A percentile compares a stretch with the other conserved stretches of the same genome.
phyloP scores from a whole-genome alignment of 2,329 filamentous ascomycete genomes.

The Zalaria obscura region DNA sequence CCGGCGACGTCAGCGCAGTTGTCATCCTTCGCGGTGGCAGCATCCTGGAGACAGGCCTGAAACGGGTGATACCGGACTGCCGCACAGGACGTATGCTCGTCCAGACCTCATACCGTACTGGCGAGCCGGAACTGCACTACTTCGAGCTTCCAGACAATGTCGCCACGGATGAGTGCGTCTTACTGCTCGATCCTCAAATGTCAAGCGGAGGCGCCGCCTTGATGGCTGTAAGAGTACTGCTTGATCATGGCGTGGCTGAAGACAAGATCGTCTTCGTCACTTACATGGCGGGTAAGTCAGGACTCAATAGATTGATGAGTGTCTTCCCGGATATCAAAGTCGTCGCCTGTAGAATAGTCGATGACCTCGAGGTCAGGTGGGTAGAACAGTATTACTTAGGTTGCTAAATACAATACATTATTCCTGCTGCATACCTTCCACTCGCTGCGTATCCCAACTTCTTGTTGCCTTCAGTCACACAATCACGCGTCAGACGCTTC shows the following conservation, averaged over 20 bases:
- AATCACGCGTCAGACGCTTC: too few relatives aligned
- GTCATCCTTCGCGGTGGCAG: conserved; percentile 80
- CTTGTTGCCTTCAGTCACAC: not conserved
- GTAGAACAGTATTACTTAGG: conserved; percentile 81
- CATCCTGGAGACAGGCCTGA: conserved; percentile 74
- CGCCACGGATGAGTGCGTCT: conserved; percentile 59
- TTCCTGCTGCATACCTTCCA: not conserved
- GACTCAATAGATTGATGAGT: conserved; percentile 69
- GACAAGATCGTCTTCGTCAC: conserved; percentile 84
- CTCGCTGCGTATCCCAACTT: not conserved
- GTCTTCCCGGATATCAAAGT: conserved; percentile 82
- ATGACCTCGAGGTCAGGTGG: conserved; percentile 77
- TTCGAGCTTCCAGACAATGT: conserved; percentile 66
- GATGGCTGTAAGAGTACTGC: conserved; percentile 92
- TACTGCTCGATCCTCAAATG: conserved; percentile 90
- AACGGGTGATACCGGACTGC: conserved; percentile 85
- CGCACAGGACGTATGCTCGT: conserved; percentile 80
- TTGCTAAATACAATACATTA: conserved; percentile 38
- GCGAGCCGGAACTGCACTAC: conserved; percentile 88
- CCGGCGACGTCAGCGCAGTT: conserved; percentile 67
- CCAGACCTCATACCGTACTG: conserved; percentile 64
- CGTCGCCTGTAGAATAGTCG: conserved; percentile 69
- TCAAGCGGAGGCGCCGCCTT: conserved; percentile 71
- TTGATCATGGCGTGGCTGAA: conserved; percentile 81
- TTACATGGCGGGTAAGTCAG: conserved; percentile 74